phyloP scores from a whole-genome alignment of 306 rosid species.

The Coriaria nepalensis region DNA sequence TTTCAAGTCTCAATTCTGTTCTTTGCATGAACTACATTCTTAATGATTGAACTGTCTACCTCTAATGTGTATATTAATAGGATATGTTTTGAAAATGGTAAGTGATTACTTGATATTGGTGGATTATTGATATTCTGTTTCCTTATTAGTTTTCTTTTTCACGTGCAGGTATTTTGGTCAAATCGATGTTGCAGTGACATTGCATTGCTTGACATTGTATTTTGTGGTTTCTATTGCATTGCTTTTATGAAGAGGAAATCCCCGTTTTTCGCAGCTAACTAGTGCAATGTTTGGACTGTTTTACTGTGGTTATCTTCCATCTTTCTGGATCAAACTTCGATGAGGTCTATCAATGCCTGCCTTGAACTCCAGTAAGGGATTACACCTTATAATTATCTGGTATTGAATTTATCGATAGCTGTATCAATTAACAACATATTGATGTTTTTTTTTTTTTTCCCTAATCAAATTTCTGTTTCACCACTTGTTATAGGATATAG shows the following conservation, averaged over 20 bases:
- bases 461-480: no score
- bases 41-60: no score
- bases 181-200: constrained; percentile 75
- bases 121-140: not conserved
- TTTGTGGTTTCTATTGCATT: constrained; percentile 68
- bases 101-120: no score
- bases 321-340: constrained; percentile 98
- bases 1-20: no score
- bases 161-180: constrained; percentile 72
- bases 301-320: constrained; percentile 94
- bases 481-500: no score
- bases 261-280: constrained; percentile 91
- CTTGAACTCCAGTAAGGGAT: constrained; percentile 55
- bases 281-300: constrained; percentile 89
- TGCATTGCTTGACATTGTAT: no score
- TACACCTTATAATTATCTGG: constrained; percentile 1
- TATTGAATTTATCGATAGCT: no score
- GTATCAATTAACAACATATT: no score
- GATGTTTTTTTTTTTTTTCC: no score
- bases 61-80: no score
- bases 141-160: constrained; percentile 27
- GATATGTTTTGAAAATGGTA: no score
- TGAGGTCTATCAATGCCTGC: constrained; percentile 92
- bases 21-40: no score
- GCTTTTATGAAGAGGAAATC: constrained; percentile 77